A percentile compares a stretch with the other conserved stretches of the same genome.
Evolutionary conservation across 495 filamentous ascomycete genomes (phyloP).

Genomic region (Podospora pseudoanserina): DNA sequence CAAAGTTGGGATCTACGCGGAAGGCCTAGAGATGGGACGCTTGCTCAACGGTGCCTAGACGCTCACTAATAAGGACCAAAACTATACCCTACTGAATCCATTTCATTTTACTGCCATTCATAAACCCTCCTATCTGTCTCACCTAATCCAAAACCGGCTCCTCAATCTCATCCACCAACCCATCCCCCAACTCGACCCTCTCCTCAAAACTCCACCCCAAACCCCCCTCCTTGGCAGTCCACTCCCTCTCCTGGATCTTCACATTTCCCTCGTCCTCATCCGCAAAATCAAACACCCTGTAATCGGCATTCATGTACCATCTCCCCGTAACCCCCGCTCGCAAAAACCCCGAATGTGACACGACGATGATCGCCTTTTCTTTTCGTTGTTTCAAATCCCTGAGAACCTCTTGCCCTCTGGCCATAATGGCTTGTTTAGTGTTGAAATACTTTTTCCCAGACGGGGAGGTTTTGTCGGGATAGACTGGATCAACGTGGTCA

Average conservation of each 20-base stretch:
- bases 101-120: background rate
- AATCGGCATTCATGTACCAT: conserved; percentile 58
- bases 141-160: background rate
- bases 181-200: conserved; percentile 18
- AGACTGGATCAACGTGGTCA: conserved; percentile 50
- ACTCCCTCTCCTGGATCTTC: conserved; percentile 36
- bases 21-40: conserved; percentile 56
- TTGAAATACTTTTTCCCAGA: conserved; percentile 43
- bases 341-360: conserved; percentile 59
- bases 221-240: conserved; percentile 13
- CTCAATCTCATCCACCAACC: conserved; percentile 11
- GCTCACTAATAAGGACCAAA: background rate
- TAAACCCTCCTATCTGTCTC: background rate
- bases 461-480: conserved; percentile 52
- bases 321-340: conserved; percentile 43
- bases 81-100: background rate
- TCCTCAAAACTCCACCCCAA: conserved; percentile 22
- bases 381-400: conserved; percentile 47
- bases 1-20: conserved; percentile 67
- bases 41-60: background rate
- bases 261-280: conserved; percentile 26
- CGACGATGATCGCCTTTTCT: conserved; percentile 59
- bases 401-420: conserved; percentile 47
- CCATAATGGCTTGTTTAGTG: conserved; percentile 43
- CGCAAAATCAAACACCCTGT: conserved; percentile 57